Conservation (phyloP, 1,139 yeast species). For the Sugiyamaella castrensis region DNA sequence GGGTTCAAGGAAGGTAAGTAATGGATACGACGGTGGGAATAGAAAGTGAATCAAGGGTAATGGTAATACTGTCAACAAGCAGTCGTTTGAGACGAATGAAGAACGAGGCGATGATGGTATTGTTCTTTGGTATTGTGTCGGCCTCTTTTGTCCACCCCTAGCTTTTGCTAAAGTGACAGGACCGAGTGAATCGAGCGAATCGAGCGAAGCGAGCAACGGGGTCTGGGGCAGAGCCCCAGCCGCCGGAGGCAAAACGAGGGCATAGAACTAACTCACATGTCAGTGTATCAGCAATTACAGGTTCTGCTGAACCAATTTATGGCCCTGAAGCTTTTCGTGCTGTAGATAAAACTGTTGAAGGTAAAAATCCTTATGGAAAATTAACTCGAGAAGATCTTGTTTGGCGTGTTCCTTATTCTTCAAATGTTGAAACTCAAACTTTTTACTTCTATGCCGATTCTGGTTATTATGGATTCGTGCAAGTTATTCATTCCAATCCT, state of each 20-base stretch:
- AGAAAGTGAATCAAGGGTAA: not conserved
- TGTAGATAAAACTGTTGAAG: slow-evolving; percentile 60
- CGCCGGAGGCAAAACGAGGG: slow-evolving; percentile 1
- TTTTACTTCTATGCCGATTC: slow-evolving; percentile 72
- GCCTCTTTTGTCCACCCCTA: too few species aligned
- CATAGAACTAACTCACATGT: not conserved
- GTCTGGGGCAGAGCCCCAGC: slow-evolving; percentile 8
- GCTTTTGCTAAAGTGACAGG: too few species aligned
- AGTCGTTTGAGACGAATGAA: too few species aligned
- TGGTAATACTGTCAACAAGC: too few species aligned
- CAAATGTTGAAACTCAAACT: slow-evolving; percentile 94
- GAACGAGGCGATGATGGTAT: too few species aligned
- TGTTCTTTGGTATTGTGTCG: too few species aligned
- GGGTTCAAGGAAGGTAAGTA: slow-evolving; percentile 68
- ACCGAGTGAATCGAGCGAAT: too few species aligned
- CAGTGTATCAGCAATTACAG: slow-evolving; percentile 82
- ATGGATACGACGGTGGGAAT: too few species aligned
- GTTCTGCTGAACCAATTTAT: slow-evolving; percentile 95
- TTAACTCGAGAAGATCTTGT: slow-evolving; percentile 63
- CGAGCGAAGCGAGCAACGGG: slow-evolving; percentile 6
- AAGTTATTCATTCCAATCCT: slow-evolving; percentile 87
- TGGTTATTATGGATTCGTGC: slow-evolving; percentile 83
- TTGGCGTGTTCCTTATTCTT: slow-evolving; percentile 72
- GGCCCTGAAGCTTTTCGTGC: slow-evolving; percentile 90
- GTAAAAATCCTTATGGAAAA: slow-evolving; percentile 52